phyloP scores from a whole-genome alignment of 1,139 yeast genomes.

The Hemisphaericaspora lyxosophila region DNA sequence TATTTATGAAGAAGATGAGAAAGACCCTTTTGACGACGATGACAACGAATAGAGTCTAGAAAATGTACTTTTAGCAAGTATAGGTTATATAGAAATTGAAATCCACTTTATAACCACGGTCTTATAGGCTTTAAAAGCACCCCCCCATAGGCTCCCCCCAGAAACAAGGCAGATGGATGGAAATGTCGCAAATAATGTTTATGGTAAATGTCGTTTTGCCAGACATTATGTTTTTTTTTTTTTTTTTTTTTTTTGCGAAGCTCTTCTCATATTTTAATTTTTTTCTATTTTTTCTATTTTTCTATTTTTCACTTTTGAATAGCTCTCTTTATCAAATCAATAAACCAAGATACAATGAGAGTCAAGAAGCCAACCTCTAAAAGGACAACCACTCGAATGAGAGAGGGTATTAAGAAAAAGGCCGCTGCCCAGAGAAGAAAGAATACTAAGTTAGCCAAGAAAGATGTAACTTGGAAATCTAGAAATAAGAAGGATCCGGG shows the following conservation, averaged over 20 bases:
- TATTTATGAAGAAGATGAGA: conserved; percentile 5
- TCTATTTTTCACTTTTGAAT: not conserved
- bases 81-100: too few relatives aligned
- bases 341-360: conserved; percentile 30
- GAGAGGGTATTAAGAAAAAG: conserved; percentile 94
- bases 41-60: not conserved
- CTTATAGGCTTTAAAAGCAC: too few relatives aligned
- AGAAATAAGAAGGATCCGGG: conserved; percentile 84
- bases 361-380: conserved; percentile 74
- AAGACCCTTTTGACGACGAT: conserved; percentile 8
- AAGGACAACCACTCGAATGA: conserved; percentile 86
- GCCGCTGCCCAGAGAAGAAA: conserved; percentile 90
- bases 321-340: not conserved
- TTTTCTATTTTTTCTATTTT: conserved; percentile 4
- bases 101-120: too few relatives aligned
- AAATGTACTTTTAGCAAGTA: not conserved
- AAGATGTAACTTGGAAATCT: conserved; percentile 91
- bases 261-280: conserved; percentile 6
- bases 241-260: conserved; percentile 4
- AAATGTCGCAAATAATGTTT: not conserved
- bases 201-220: not conserved
- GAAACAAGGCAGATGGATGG: too few relatives aligned
- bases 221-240: not conserved
- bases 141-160: too few relatives aligned
- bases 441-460: conserved; percentile 77